Base-by-base conservation (phyloP, 768 basidiomycete species). In the Leccinellum rugosiceps region DNA sequence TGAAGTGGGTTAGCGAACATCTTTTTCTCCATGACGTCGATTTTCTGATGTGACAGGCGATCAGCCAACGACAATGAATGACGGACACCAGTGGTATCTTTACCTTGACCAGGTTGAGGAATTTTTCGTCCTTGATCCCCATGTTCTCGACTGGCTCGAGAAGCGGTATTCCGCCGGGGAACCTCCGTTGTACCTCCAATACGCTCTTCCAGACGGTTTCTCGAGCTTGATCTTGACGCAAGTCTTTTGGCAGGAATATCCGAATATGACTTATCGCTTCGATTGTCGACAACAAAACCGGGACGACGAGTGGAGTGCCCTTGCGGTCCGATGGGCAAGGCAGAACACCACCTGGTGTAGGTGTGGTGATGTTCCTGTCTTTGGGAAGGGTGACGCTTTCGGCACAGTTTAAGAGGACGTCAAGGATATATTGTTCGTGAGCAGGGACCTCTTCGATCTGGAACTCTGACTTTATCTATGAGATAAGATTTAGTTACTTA, bases 51-150 rank as follows among this genome's bases (percentile, higher is more conserved):
- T 4, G 13, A 13, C 17, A 15, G 30, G 8, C 13, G 45, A 47
- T 68, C 28, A 45, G 50, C 23, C 43, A 45, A 49, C 23, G 46
- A 26, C 13, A 15, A 41, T 8, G 3, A 21, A 31, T 52, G 32
- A 6, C 28, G 23, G 13, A 8, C 6, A 4, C 23, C 10, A 3
- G 10, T 10, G n/a, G 23, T 25, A 13, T 68, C 30, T 74, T 44
- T 56, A 94, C 95, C 75, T 91, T 83, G 54, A 98, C 81, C 1
- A 98, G 81, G 49, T 86, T 84, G 66, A 84, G 84, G 76, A 99
- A 99, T 63, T 90, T 93, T 34, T 92, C 90, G 64, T 98, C 97
- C 57, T 89, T 92, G 70, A 99, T 97, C 10, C 86, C 87, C 94
- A 98, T 94, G 69, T 98, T 93, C 66, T 91, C 81, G 28, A 98